phyloP scores from a whole-genome alignment of 2,329 filamentous ascomycete species.

The Fusarium camptoceras region DNA sequence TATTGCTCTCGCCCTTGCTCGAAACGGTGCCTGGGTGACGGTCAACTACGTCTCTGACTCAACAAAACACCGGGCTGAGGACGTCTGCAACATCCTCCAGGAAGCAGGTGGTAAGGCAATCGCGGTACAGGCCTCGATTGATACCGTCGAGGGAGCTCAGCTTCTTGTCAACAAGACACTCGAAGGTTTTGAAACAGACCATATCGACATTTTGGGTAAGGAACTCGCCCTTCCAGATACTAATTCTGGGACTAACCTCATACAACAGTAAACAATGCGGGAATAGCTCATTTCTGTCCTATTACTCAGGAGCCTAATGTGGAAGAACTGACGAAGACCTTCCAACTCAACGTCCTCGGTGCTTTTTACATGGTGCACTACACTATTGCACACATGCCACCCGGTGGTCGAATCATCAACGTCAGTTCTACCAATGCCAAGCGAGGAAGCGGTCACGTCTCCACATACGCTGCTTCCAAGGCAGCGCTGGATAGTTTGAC shows the following conservation, averaged over 20 bases:
- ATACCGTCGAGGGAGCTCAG: constrained; percentile 48
- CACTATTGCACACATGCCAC: constrained; percentile 52
- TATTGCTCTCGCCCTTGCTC: constrained; percentile 55
- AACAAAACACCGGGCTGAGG: constrained; percentile 46
- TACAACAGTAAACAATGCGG: constrained; percentile 55
- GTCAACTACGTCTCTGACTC: constrained; percentile 56
- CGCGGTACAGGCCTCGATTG: constrained; percentile 51
- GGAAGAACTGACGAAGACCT: constrained; percentile 45
- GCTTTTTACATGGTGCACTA: constrained; percentile 53
- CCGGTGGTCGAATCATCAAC: constrained; percentile 46
- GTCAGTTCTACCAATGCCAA: constrained; percentile 39
- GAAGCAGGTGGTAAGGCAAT: constrained; percentile 48
- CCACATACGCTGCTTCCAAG: constrained; percentile 45
- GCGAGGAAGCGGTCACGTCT: constrained; percentile 21
- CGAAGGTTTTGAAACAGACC: constrained; percentile 48
- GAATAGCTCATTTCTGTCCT: constrained; percentile 30
- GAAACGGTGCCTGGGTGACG: constrained; percentile 55
- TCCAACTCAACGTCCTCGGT: constrained; percentile 52
- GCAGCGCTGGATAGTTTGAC: constrained; percentile 54
- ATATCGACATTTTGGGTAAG: constrained; percentile 57
- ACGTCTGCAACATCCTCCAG: constrained; percentile 46
- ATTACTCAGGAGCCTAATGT: constrained; percentile 39
- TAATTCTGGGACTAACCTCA: not conserved
- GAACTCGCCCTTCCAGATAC: fast-evolving
- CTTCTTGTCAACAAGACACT: constrained; percentile 53